Base-by-base conservation (phyloP, 2,329 filamentous ascomycete species). In the Sclerotinia glacialis region DNA sequence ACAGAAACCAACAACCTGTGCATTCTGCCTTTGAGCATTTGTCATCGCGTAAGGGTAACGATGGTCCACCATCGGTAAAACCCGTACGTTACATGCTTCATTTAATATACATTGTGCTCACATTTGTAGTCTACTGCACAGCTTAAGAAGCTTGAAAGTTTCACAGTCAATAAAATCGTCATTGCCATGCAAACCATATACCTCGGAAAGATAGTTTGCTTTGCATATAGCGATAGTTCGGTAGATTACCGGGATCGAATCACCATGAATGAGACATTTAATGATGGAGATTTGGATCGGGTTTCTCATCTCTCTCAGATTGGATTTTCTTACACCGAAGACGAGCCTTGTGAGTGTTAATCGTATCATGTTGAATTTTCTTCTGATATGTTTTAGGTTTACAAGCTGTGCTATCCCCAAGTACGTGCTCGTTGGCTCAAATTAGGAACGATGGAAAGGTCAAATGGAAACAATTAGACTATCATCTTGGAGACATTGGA, bases 21-120 rank as follows among this genome's bases (percentile, higher is more conserved):
- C 90, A 95, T 74, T 79, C 88, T 2, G 89, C 89, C 16, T 94
- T 96, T 75, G 89, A 92, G 71, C 89, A 93, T 72, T 82, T 95
- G 34, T 86, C 87, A 9, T 82, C 83, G 53, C 86, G 89, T 71
- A 86, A 86, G 73, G 86, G 85, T 68, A 77, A 72, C 44, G 73
- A 60, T 40, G 58, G 31, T 18, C 12, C 44, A 37, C 58, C 37
- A 12, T 2, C 69, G 6, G 68, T 66, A 44, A 50, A 58, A 60
- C 72, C 75, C 52, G 68, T 76, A 73, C 69, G 70, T 69, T n/a
- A 34, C 37, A n/a, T 16, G 56, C 69, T 44, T 64, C 65, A 55
- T 31, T 28, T 64, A 11, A n/a, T 62, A 49, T 52, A 60, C 31
- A 37, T 34, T 46, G 54, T 37, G 68, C 58, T 55, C 42, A 65